Base-by-base conservation (phyloP, 179 eudicot species). In the Sideroxylon spinosum region DNA sequence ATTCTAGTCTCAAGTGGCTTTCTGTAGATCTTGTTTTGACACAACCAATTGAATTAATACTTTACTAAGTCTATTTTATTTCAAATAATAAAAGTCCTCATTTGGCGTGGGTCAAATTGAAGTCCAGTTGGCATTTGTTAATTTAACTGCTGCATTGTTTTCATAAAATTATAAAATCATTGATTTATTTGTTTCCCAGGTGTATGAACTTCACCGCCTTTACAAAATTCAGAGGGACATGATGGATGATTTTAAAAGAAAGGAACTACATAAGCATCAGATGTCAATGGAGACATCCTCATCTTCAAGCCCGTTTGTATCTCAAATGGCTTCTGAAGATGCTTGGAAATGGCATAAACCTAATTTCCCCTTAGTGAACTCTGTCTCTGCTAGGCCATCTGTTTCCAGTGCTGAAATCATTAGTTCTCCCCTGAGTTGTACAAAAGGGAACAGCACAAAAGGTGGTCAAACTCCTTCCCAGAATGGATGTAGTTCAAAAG, bases 141-240 rank as follows among this genome's bases (percentile, higher is more conserved):
- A 20, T 26, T 52, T 26, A 52, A 26, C 28, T 61, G 61, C 52
- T 48, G 6, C 23, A 49, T 12, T 23, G 1, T 22, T 63, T 62
- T 71, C 16, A 3, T 19, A 28, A 17, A 28, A 10, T 46, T 68
- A 37, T 61, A n/a, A 9, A 80, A 69, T 78, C 4, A 62, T 66
- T 9, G 29, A 48, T 61, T 48, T 77, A 26, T 22, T 59, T 74
- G 78, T 46, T 60, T 53, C 81, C 68, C 79, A 94, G 98, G 93
- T 94, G 59, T 71, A 62, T 80, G 98, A 94, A 82, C 91, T 94
- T 55, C 98, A 94, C 77, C 93, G 97, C 76, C 91, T 93, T 12
- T 94, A 94, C 86, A 84, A 81, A 78, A 89, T 83, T 78, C 98
- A 94, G 78, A 88, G 86, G 85, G 91, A 91, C 76, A 82, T 93